These are phyloP conservation scores for Curvularia eragrostidis DNA, from an alignment of 2,329 filamentous ascomycete genomes.

Conservation along the genomic window DNA sequence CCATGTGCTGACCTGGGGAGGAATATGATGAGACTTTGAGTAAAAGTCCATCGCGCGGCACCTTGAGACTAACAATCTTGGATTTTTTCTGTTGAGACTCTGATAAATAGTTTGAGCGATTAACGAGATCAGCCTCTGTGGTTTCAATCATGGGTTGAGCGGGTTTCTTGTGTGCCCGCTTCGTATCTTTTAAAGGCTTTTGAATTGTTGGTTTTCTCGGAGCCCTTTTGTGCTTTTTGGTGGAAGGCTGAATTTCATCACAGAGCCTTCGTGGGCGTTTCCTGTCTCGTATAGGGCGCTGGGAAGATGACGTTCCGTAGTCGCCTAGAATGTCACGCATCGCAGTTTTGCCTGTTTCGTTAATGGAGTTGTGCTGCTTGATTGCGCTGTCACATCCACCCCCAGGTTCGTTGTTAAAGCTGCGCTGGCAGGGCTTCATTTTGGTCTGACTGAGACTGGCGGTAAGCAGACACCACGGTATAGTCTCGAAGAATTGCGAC, in stretches of 20 bases:
- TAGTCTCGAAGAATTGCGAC: neutral
- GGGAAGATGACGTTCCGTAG: conserved; percentile 15
- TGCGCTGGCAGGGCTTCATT: conserved; percentile 2
- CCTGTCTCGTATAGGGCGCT: conserved; percentile 6
- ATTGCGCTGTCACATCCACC: neutral
- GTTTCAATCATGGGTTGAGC: neutral
- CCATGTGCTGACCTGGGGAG: neutral
- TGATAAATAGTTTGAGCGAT: neutral
- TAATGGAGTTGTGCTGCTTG: neutral
- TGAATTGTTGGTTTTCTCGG: neutral
- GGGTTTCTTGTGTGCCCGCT: neutral
- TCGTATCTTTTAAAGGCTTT: neutral
- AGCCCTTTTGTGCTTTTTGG: neutral
- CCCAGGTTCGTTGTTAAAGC: neutral
- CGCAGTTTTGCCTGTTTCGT: neutral
- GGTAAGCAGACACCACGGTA: neutral
- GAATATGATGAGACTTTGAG: neutral
- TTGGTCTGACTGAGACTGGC: neutral
- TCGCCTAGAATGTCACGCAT: neutral
- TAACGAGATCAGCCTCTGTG: neutral
- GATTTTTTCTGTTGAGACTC: neutral
- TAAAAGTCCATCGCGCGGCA: neutral
- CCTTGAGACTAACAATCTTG: neutral
- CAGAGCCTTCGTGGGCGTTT: neutral
- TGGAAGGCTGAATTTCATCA: neutral